Evolutionary conservation across 2,329 filamentous ascomycete genomes (phyloP), one percentile per base, ranked within the genome.

Genomic region (Penicillium freii): DNA sequence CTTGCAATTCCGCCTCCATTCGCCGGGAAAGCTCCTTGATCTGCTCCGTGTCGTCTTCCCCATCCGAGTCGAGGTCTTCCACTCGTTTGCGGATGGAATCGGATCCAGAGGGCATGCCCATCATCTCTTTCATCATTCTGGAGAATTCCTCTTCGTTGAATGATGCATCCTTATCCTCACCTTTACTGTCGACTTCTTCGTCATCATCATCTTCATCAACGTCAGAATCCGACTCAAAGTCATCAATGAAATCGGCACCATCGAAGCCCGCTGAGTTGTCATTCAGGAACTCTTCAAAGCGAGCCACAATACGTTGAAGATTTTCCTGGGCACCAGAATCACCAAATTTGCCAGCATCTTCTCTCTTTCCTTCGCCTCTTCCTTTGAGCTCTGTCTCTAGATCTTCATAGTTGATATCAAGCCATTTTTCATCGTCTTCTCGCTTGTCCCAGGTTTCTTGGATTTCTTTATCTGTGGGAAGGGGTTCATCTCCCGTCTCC

Each of bases 231-330:
- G 81, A 75, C 58, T 90, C 89, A 81, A 90, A 90, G 10, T 90
- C 88, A 59, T 84, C 81, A 31, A 80, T 72, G 27, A 90, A 74
- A 58, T 91, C 86, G 0, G 87, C 90, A 0, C 92, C 93, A 46
- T 96, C 92, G 6, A 87, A 73, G 1, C 90, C 92, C 0, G 92
- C 91, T 45, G 82, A 83, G 11, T 95, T 89, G 66, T 97, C 91
- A 55, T 95, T 90, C 45, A 99, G 75, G 66, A 99, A 97, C 13
- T 89, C 81, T 69, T 97, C 92, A 68, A 99, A 97, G n/a, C 91
- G 85, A 46, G 90, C 88, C 0, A 99, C 94, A 71, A 97, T 96
- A 69, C 93, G 93, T 53, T 89, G 87, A 23, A 99, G 79, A 70
- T 96, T 78, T 62, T 77, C 74, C 52, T 80, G 73, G 1, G 77